Percentiles rank a stretch among this genome's conserved stretches.
Conservation (phyloP, 2,329 filamentous ascomycete genomes). For the Mariannaea sp. region DNA sequence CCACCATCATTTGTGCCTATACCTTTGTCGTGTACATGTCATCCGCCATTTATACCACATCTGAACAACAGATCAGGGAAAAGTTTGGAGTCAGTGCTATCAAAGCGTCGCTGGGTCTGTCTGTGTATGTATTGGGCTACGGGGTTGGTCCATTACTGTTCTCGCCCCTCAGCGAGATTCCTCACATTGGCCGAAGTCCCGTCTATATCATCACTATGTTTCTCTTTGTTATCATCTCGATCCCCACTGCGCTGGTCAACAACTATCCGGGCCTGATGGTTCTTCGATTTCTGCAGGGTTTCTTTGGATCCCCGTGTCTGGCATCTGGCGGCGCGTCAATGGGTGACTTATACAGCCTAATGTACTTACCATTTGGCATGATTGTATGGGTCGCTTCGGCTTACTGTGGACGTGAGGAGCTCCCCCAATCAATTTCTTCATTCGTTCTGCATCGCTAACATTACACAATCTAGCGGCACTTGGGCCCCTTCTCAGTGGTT, state of each 20-base stretch:
- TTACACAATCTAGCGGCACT: neutral
- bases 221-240: conserved; percentile 19
- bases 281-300: conserved; percentile 29
- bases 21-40: conserved; percentile 20
- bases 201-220: conserved; percentile 26
- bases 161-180: conserved; percentile 27
- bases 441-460: too few relatives aligned
- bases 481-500: conserved; percentile 2
- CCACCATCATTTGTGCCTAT: conserved; percentile 7
- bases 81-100: conserved; percentile 6
- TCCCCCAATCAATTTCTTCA: neutral
- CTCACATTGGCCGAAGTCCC: conserved; percentile 23
- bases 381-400: conserved; percentile 15
- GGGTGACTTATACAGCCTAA: conserved; percentile 14
- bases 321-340: conserved; percentile 18
- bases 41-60: conserved; percentile 16
- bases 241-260: conserved; percentile 21
- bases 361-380: neutral
- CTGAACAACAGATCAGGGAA: conserved; percentile 4
- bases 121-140: conserved; percentile 10
- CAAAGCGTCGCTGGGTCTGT: neutral
- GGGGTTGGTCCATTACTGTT: conserved; percentile 24
- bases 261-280: conserved; percentile 24
- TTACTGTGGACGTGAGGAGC: neutral
- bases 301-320: conserved; percentile 23